Evolutionary conservation across 768 basidiomycete species (phyloP).

Genomic region (Rhodosporidiobolus odoratus): DNA sequence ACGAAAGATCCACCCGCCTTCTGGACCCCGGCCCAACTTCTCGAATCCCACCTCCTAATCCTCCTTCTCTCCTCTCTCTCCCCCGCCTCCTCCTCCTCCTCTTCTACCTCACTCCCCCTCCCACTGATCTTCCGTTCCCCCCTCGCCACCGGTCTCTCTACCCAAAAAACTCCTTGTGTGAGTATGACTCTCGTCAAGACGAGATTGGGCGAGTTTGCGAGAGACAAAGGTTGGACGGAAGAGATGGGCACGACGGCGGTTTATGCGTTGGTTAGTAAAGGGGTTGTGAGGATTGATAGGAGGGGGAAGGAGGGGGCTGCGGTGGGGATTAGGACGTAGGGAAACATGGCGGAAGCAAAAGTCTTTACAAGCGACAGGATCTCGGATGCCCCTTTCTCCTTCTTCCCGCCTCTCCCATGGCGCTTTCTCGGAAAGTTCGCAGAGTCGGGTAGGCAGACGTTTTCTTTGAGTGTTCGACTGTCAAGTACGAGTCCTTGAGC

Average conservation of each 20-base stretch:
- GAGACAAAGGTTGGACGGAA: constrained; percentile 18
- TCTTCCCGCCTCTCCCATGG: too few relatives aligned
- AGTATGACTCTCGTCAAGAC: constrained; percentile 13
- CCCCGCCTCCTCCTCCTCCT: not conserved
- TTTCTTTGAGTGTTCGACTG: too few relatives aligned
- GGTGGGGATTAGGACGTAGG: constrained; percentile 17
- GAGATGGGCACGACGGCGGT: constrained; percentile 26
- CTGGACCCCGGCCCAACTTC: not conserved
- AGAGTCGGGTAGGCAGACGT: too few relatives aligned
- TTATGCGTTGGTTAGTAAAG: constrained; percentile 16
- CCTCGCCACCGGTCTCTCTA: not conserved
- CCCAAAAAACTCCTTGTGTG: not conserved
- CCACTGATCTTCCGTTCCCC: constrained; percentile 6
- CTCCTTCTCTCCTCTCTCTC: constrained; percentile 16
- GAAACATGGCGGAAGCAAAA: too few relatives aligned
- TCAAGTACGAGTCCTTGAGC: too few relatives aligned
- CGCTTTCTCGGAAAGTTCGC: too few relatives aligned
- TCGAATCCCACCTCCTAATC: constrained; percentile 22
- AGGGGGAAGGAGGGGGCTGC: constrained; percentile 20
- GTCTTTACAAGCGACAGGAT: too few relatives aligned
- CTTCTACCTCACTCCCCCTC: constrained; percentile 2
- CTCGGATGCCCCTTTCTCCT: too few relatives aligned
- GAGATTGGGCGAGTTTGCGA: constrained; percentile 6
- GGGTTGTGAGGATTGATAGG: constrained; percentile 18
- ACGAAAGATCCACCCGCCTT: not conserved